Percentiles rank a stretch among this genome's conserved stretches.
These are phyloP conservation scores for Gentiana straminea DNA, from an alignment of 257 asterid genomes.

Conservation along the genomic window DNA sequence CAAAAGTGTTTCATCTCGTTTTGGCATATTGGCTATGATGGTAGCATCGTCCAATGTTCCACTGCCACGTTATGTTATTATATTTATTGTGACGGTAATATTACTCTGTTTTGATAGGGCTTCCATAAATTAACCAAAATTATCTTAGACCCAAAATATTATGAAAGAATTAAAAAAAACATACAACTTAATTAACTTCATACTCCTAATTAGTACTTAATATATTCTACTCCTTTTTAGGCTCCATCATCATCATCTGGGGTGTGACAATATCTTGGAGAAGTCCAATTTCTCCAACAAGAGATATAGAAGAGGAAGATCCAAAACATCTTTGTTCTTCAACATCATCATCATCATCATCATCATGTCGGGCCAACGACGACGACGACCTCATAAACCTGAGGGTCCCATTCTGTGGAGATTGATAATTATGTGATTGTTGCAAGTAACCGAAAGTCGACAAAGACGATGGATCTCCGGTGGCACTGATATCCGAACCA, in stretches of 20 bases:
- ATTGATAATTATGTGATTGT: slow-evolving; percentile 8
- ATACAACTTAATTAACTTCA: slow-evolving; percentile 16
- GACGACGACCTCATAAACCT: slow-evolving; percentile 7
- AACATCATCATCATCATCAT: neutral
- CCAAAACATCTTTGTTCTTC: slow-evolving; percentile 28
- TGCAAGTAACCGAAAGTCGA: slow-evolving; percentile 12
- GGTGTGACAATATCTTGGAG: slow-evolving; percentile 73
- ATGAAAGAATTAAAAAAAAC: neutral
- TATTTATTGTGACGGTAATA: no score
- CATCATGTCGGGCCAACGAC: no score
- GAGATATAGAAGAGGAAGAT: slow-evolving; percentile 28
- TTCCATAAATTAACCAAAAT: no score
- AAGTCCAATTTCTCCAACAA: slow-evolving; percentile 57
- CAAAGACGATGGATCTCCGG: slow-evolving; percentile 2
- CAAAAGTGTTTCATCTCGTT: no score
- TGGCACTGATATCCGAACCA: slow-evolving; percentile 3
- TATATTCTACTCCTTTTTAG: slow-evolving; percentile 12
- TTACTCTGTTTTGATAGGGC: no score
- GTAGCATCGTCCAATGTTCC: no score
- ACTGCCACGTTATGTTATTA: no score
- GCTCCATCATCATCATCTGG: slow-evolving; percentile 17
- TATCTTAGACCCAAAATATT: no score
- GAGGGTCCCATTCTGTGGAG: slow-evolving; percentile 14
- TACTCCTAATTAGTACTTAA: neutral
- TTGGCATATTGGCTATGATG: no score